Percentiles rank a stretch among this genome's conserved stretches.
These are phyloP conservation scores for Tympanopsis confertula DNA, from an alignment of 2,329 filamentous ascomycete genomes.

Conservation along the genomic window DNA sequence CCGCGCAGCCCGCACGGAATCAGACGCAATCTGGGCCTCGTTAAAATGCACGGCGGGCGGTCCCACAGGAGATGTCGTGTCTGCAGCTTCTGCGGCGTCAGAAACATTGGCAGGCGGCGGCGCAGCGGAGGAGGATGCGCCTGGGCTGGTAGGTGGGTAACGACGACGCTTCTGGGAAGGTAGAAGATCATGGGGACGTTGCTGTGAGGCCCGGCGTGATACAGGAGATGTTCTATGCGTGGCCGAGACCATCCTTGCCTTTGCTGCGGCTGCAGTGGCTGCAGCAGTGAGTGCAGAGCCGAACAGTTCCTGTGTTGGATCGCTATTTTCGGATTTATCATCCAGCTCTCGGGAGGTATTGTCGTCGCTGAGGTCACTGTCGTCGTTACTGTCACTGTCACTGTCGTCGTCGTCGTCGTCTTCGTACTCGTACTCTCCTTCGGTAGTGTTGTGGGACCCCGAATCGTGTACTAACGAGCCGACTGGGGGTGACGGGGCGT, in stretches of 20 bases:
- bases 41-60: background rate
- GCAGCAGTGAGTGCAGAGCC: background rate
- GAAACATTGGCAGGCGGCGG: background rate
- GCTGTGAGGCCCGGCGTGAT: background rate
- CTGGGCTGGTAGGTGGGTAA: background rate
- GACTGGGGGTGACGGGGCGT: background rate
- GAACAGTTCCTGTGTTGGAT: background rate
- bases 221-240: background rate
- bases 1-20: background rate
- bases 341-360: no score
- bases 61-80: background rate
- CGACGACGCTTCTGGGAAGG: background rate
- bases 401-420: background rate
- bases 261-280: background rate
- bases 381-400: background rate
- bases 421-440: background rate
- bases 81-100: background rate
- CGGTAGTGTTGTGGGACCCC: background rate
- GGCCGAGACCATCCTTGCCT: no score
- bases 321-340: no score
- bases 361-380: background rate
- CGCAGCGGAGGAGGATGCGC: background rate
- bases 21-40: background rate
- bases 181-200: background rate
- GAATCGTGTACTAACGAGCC: background rate